Percentiles rank a stretch among this genome's conserved stretches.
Evolutionary conservation across 2,329 filamentous ascomycete genomes (phyloP).

Genomic region (Aureobasidium sp.): DNA sequence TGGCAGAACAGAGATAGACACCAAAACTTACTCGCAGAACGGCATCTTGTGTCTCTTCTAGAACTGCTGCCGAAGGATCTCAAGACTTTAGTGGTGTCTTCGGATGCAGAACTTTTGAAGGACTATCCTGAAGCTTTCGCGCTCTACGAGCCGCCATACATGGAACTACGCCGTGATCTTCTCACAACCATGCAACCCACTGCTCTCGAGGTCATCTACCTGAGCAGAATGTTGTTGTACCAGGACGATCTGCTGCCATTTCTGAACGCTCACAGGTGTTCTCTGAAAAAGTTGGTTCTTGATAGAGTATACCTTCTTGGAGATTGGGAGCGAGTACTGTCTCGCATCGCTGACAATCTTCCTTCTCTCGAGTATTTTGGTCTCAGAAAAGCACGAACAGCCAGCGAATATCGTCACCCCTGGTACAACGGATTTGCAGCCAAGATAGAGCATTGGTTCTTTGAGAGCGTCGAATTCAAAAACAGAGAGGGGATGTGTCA

Average conservation of each 20-base stretch:
- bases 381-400: background rate
- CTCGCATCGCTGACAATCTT: background rate
- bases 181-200: background rate
- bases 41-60: background rate
- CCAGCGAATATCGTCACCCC: background rate
- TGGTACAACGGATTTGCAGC: background rate
- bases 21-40: background rate
- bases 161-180: background rate
- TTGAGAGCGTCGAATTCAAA: background rate
- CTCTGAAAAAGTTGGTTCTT: background rate
- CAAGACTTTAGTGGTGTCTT: background rate
- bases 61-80: background rate
- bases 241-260: background rate
- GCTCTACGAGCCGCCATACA: no score
- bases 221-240: background rate
- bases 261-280: background rate
- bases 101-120: background rate
- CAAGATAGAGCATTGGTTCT: background rate
- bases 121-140: no score
- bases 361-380: background rate
- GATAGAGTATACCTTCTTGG: background rate
- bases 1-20: background rate
- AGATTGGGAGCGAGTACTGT: background rate
- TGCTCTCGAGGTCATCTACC: background rate
- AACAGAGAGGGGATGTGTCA: background rate